Conservation (phyloP, 257 asterid species). For the Plectranthus barbatus region DNA sequence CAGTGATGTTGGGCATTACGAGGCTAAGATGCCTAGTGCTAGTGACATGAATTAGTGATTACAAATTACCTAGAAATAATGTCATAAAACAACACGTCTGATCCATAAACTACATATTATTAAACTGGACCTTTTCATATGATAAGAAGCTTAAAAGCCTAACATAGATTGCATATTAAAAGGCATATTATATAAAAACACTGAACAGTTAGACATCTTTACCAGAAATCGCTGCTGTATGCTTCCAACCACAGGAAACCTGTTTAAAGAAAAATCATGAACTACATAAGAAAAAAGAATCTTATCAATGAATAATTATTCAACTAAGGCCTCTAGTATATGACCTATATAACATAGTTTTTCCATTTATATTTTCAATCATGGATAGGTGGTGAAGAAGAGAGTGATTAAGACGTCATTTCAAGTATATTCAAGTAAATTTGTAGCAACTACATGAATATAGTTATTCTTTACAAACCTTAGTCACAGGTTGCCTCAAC, state of each 20-base stretch:
- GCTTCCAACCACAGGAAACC: slow-evolving; percentile 99
- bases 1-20: neutral
- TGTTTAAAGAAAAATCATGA: slow-evolving; percentile 17
- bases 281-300: neutral
- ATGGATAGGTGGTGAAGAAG: neutral
- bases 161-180: neutral
- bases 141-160: neutral
- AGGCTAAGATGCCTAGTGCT: neutral
- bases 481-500: slow-evolving; percentile 46
- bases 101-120: neutral
- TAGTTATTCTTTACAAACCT: slow-evolving; percentile 42
- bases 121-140: neutral
- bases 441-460: neutral
- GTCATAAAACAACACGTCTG: neutral
- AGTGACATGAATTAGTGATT: neutral
- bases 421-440: slow-evolving; percentile 1
- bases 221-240: slow-evolving; percentile 96
- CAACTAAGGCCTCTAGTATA: neutral
- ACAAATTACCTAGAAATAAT: neutral
- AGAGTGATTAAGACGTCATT: neutral
- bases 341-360: neutral
- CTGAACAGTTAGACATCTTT: slow-evolving; percentile 15
- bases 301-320: neutral
- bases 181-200: neutral
- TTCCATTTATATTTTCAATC: neutral